Evolutionary conservation across 306 rosid species (phyloP).

Genomic region (Cucumis hystrix): DNA sequence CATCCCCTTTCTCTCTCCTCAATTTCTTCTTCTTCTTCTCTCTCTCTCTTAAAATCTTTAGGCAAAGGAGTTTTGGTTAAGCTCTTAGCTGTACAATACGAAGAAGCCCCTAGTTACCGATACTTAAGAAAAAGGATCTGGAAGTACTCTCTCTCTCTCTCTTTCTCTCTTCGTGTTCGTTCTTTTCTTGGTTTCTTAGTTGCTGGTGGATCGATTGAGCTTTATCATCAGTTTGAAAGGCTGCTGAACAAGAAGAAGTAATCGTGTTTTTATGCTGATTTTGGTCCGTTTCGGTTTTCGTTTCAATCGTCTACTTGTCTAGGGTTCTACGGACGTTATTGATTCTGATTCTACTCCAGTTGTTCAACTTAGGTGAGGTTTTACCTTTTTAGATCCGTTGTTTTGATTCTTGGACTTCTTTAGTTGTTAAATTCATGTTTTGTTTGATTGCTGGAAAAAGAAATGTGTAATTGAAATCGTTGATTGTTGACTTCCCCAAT

Average conservation of each 20-base stretch:
- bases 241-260: conserved; percentile 22
- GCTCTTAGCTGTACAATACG: conserved; percentile 36
- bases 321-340: conserved; percentile 18
- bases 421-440: background rate
- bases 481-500: background rate
- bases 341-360: background rate
- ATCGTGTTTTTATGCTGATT: conserved; percentile 22
- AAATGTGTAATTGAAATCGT: conserved; percentile 1
- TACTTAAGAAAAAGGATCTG: conserved; percentile 24
- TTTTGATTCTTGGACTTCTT: background rate
- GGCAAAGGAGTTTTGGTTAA: conserved; percentile 11
- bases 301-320: conserved; percentile 12
- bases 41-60: background rate
- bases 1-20: background rate
- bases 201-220: conserved; percentile 17
- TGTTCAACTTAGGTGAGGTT: conserved; percentile 5
- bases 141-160: conserved; percentile 3
- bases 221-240: conserved; percentile 23
- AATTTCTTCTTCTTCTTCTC: background rate
- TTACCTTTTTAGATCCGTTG: conserved; percentile 33
- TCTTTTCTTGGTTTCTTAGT: background rate
- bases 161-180: background rate
- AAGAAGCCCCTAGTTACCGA: conserved; percentile 22
- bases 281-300: conserved; percentile 26
- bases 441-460: conserved; percentile 9